Evolutionary conservation across 1,284 basidiomycete genomes (phyloP).

Genomic region (Psilocybe mexicana): DNA sequence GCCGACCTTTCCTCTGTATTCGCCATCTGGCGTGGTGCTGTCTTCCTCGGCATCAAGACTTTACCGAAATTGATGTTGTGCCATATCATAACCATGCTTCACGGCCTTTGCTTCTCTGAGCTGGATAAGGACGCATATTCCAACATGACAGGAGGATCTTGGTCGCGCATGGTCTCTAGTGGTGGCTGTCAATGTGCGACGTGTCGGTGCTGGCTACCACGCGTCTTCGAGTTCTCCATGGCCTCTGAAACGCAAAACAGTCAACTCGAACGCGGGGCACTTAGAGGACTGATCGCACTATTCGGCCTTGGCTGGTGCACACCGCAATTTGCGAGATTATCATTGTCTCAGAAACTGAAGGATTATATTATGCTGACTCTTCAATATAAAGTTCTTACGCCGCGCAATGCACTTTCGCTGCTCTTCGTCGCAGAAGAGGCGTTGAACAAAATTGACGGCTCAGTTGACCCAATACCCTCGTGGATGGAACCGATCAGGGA

Average conservation of each 20-base stretch:
- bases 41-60: not conserved
- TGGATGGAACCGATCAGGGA: not conserved
- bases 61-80: not conserved
- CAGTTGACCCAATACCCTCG: not conserved
- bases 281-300: not conserved
- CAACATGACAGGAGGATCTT: not conserved
- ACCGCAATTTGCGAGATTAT: not conserved
- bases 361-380: not conserved
- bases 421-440: conserved; percentile 2
- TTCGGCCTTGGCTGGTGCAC: conserved; percentile 2
- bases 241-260: not conserved
- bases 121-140: not conserved
- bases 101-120: not conserved
- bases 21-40: not conserved
- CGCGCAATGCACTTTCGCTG: not conserved
- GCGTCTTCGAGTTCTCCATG: not conserved
- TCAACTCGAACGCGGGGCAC: not conserved
- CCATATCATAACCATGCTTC: not conserved
- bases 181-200: not conserved
- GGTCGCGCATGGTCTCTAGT: not conserved
- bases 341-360: not conserved
- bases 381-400: not conserved
- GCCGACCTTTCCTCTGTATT: not conserved
- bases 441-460: not conserved
- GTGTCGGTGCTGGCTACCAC: not conserved